These are phyloP conservation scores for Aureobasidium sp. DNA, from an alignment of 2,329 filamentous ascomycete genomes.

Conservation along the genomic window DNA sequence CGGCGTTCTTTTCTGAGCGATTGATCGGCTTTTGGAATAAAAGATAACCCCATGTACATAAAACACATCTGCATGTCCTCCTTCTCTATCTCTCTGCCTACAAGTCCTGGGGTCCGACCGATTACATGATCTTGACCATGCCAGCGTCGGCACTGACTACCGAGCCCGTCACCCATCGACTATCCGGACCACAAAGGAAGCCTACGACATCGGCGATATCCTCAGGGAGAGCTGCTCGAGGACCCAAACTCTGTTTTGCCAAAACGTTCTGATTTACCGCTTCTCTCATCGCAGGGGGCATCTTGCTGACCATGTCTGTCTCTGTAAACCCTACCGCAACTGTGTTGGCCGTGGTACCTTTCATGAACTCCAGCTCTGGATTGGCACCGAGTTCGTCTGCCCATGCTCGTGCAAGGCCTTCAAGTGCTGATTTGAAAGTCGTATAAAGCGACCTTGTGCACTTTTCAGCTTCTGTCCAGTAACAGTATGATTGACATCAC, in stretches of 20 bases:
- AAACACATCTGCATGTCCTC: background rate
- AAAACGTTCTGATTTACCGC: conserved; percentile 14
- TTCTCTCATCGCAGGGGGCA: conserved; percentile 13
- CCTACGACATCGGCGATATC: conserved; percentile 62
- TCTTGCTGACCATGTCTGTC: conserved; percentile 15
- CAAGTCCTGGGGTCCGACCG: background rate
- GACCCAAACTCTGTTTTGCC: conserved; percentile 2
- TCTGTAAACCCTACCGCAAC: conserved; percentile 25
- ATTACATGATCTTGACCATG: background rate
- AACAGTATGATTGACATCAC: background rate
- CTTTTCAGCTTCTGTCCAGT: background rate
- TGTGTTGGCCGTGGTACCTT: conserved; percentile 21
- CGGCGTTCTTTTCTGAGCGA: conserved; percentile 4
- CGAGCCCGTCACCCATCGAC: conserved; percentile 23
- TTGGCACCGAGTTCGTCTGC: conserved; percentile 20
- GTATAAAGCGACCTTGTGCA: conserved; percentile 1
- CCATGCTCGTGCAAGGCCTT: conserved; percentile 20
- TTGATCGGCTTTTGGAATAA: background rate
- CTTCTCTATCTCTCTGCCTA: background rate
- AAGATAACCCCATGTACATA: conserved; percentile 3
- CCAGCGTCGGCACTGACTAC: conserved; percentile 23
- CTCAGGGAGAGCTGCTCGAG: conserved; percentile 17
- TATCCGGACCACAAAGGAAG: conserved; percentile 21
- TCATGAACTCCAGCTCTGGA: conserved; percentile 21
- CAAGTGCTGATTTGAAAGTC: conserved; percentile 19